Evolutionary conservation across 78 protist species (phyloP), one percentile per base, ranked within the genome.

Genomic region (Dictyostelium citrinum): DNA sequence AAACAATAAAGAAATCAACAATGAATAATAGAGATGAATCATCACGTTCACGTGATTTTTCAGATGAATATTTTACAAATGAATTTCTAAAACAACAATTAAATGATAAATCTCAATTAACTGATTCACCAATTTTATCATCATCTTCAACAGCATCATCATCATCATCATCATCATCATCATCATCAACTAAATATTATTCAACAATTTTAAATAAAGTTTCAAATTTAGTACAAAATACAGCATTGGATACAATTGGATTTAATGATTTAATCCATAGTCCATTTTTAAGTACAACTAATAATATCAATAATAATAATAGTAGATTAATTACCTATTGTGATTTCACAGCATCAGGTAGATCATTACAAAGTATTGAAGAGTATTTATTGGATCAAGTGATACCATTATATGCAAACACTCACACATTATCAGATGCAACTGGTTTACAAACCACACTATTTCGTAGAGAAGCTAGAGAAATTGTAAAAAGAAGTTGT

Each of bases 391-490:
- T 64, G 41, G 45, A 81, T 27, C 78, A 81, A 31, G 97, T 97
- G 10, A 12, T 97, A 88, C 98, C 99, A 7, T 20, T 78, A 37
- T 98, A 98, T 93, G 99, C 96, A 33, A 98, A 98, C 79, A 97
- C 99, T 31, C 99, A 98, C 84, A 95, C 99, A n/a, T 51, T 90
- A 11, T 83, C 96, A 14, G 86, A 97, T 20, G 78, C 70, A 35
- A 96, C 98, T 1, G 97, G 97, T 9, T n/a, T 27, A 14, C 98
- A 97, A 74, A 90, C 97, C 16, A 75, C 97, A 9, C 22, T n/a
- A 37, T 93, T 79, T 51, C 90, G 97, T 20, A 77, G 84, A 24
- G 98, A 97, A n/a, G 97, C 98, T 0, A 60, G 98, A 17, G 72
- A 17, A 6, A 91, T 97, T 43, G 67, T 97, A 24, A 61, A 17